phyloP scores from a whole-genome alignment of 1,284 basidiomycete genomes.

The Leccinum subrobustum region DNA sequence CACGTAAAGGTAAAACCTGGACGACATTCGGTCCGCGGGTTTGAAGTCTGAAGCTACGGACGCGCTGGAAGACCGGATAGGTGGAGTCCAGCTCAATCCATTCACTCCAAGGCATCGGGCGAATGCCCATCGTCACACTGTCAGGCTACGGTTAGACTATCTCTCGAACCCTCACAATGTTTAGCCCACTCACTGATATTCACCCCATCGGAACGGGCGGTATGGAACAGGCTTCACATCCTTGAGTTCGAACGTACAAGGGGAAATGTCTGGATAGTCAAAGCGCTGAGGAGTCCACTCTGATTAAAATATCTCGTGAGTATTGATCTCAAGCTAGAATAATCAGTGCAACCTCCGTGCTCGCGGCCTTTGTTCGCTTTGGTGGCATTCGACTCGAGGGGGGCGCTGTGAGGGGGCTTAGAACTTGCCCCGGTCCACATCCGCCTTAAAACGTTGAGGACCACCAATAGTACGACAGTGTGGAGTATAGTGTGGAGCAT shows the following conservation, averaged over 20 bases:
- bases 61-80: conserved; percentile 50
- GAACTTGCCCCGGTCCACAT: conserved; percentile 2
- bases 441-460: conserved; percentile 18
- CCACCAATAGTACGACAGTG: conserved; percentile 12
- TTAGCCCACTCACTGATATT: conserved; percentile 53
- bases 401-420: neutral
- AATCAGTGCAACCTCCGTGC: conserved; percentile 22
- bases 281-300: conserved; percentile 52
- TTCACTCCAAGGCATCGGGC: conserved; percentile 60
- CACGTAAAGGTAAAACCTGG: conserved; percentile 40
- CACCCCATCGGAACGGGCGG: conserved; percentile 61
- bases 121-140: conserved; percentile 70
- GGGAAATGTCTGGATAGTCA: conserved; percentile 49
- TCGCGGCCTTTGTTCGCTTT: conserved; percentile 25
- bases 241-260: conserved; percentile 39
- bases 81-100: conserved; percentile 68
- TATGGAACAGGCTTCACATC: conserved; percentile 57
- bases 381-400: neutral
- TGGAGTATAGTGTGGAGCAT: conserved; percentile 22
- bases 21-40: conserved; percentile 50
- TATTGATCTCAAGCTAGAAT: neutral
- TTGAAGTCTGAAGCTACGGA: conserved; percentile 52
- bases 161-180: conserved; percentile 41
- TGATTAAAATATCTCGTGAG: conserved; percentile 21
- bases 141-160: conserved; percentile 55